Conservation (phyloP, 257 asterid genomes). For the Echites panduratus region DNA sequence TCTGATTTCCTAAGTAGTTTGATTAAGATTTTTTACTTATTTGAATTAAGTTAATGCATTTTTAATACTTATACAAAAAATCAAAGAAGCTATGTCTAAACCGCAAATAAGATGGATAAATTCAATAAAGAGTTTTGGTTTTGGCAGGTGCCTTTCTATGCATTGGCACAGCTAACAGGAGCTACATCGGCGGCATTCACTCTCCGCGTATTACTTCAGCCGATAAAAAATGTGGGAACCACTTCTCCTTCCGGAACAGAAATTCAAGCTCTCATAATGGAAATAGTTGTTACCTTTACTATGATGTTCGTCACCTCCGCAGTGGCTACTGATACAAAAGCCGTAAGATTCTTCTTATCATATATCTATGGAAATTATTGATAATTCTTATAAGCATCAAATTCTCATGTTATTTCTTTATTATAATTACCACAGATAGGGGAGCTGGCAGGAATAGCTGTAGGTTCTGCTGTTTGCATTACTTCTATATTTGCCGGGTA, state of each 20-base stretch:
- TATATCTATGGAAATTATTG: too few species aligned
- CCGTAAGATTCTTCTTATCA: slow-evolving; percentile 48
- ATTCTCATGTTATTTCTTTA: background rate
- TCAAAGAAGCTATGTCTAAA: too few species aligned
- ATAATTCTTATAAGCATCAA: too few species aligned
- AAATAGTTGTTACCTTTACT: slow-evolving; percentile 66
- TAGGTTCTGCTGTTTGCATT: slow-evolving; percentile 91
- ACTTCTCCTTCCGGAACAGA: slow-evolving; percentile 61
- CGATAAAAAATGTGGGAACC: slow-evolving; percentile 64
- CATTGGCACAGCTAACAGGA: slow-evolving; percentile 62
- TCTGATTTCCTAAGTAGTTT: too few species aligned
- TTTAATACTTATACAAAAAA: too few species aligned
- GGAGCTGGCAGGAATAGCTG: slow-evolving; percentile 86
- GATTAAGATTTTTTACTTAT: too few species aligned
- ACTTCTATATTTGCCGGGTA: slow-evolving; percentile 83
- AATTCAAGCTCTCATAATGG: slow-evolving; percentile 69
- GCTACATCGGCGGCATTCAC: slow-evolving; percentile 59
- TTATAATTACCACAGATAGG: slow-evolving; percentile 40
- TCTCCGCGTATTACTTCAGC: slow-evolving; percentile 51
- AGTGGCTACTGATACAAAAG: slow-evolving; percentile 90
- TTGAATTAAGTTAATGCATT: too few species aligned
- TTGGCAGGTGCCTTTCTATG: slow-evolving; percentile 60
- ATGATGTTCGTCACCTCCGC: slow-evolving; percentile 90
- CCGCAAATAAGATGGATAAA: too few species aligned
- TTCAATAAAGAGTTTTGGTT: too few species aligned